Evolutionary conservation across 495 filamentous ascomycete species (phyloP).

Genomic region (Lindgomyces ingoldianus): DNA sequence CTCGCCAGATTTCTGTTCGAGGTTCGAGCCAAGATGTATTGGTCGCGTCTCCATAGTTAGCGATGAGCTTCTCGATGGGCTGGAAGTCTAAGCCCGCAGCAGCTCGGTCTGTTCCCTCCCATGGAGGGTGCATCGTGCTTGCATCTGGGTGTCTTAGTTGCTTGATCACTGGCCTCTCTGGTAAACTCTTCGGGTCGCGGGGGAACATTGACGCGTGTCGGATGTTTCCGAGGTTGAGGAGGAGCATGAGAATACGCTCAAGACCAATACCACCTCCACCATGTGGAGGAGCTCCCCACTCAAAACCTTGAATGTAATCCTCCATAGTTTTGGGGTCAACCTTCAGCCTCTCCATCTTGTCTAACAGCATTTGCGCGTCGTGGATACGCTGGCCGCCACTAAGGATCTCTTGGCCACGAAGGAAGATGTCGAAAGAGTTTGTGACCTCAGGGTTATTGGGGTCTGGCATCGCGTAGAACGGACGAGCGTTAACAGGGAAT

Average conservation of each 20-base stretch:
- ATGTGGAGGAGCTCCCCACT: slow-evolving; percentile 85
- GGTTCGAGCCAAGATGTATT: slow-evolving; percentile 87
- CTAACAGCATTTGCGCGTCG: slow-evolving; percentile 68
- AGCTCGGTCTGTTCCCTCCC: slow-evolving; percentile 53
- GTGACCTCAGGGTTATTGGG: slow-evolving; percentile 69
- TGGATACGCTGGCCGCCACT: slow-evolving; percentile 92
- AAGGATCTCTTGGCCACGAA: slow-evolving; percentile 90
- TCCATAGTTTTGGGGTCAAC: slow-evolving; percentile 76
- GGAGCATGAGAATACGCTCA: slow-evolving; percentile 81
- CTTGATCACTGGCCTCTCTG: slow-evolving; percentile 55
- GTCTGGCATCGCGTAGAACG: slow-evolving; percentile 95
- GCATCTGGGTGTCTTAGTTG: slow-evolving; percentile 75
- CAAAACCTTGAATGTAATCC: slow-evolving; percentile 86
- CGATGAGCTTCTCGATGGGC: slow-evolving; percentile 75
- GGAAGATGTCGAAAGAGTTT: slow-evolving; percentile 94
- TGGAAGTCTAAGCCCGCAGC: slow-evolving; percentile 59
- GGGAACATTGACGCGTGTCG: slow-evolving; percentile 81
- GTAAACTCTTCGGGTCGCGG: slow-evolving; percentile 79
- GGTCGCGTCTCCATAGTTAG: slow-evolving; percentile 86
- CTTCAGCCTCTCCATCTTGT: slow-evolving; percentile 73
- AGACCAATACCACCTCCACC: slow-evolving; percentile 88
- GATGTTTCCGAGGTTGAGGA: slow-evolving; percentile 84
- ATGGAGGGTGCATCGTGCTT: slow-evolving; percentile 67
- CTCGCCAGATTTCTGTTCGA: slow-evolving; percentile 79
- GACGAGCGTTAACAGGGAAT: slow-evolving; percentile 78